phyloP scores from a whole-genome alignment of 768 basidiomycete species.

The Gloeophyllum trabeum region DNA sequence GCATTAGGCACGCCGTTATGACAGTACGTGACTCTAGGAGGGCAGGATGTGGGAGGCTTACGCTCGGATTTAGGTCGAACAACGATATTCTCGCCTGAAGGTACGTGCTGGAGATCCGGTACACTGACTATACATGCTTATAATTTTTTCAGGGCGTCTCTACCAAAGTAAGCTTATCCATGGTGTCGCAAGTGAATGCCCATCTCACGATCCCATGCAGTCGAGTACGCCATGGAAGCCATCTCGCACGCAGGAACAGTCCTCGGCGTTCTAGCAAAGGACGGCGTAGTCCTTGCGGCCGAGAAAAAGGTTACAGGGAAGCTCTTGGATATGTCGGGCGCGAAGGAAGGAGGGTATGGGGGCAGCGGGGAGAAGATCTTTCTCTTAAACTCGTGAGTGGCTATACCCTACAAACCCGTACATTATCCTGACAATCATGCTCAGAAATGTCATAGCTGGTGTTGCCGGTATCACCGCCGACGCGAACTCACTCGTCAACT shows the following conservation, averaged over 20 bases:
- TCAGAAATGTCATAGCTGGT: conserved; percentile 76
- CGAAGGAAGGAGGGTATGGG: conserved; percentile 83
- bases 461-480: conserved; percentile 96
- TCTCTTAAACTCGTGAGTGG: conserved; percentile 77
- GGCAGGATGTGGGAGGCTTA: background rate
- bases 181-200: conserved; percentile 1
- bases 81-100: conserved; percentile 98
- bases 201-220: conserved; percentile 26
- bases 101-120: conserved; percentile 27
- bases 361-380: conserved; percentile 99
- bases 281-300: conserved; percentile 85
- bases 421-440: background rate
- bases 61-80: conserved; percentile 59
- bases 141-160: conserved; percentile 59
- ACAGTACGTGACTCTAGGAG: conserved; percentile 51
- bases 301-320: conserved; percentile 99
- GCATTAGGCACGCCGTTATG: conserved; percentile 96
- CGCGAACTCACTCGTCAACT: conserved; percentile 95
- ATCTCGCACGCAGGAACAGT: conserved; percentile 95
- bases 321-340: conserved; percentile 80
- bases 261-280: conserved; percentile 82
- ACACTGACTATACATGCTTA: conserved; percentile 3
- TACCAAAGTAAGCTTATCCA: conserved; percentile 73
- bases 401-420: no score
- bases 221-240: conserved; percentile 99